Evolutionary conservation across 306 rosid species (phyloP), one percentile per base, ranked within the genome.

Genomic region (Fagus sylvatica): DNA sequence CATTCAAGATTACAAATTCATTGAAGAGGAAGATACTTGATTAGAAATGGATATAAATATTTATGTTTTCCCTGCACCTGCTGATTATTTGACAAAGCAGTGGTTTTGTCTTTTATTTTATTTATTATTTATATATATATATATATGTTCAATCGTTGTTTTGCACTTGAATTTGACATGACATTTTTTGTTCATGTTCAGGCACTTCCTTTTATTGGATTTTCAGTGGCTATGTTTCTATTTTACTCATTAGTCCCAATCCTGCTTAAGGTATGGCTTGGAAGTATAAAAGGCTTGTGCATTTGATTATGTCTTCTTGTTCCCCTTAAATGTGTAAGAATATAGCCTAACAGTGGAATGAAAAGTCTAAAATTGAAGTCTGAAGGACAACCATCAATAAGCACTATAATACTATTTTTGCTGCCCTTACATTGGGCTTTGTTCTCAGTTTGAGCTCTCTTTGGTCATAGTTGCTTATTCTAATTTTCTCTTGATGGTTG

Each of bases 181-280:
- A 73, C 53, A 12, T 49, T 11, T 71, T 56, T 48, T 77, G 41
- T 73, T 73, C 32, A 57, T 85, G 55, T 84, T 76, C 98, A 95
- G 98, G 97, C 88, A 19, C 72, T 95, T 83, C 98, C 98, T 32
- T 93, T 95, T 81, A 61, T 88, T 79, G 98, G 98, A 84, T 95
- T 89, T 83, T 77, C 99, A 33, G 78, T 87, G 86, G 91, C 98
- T 49, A 91, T 95, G 99, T 95, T 95, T 84, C 65, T 92, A 78
- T 93, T 95, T 82, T 95, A 95, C 84, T 95, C 99, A 64, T 75
- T 91, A 28, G 99, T 95, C 53, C 99, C 98, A 43, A 71, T 92
- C 78, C 79, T 93, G 80, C 99, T 95, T 33, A 89, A 92, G 99
- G 99, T 95, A 76, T 49, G 84, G 48, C 36, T 79, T 62, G 73